These are phyloP conservation scores for Chondrus crispus DNA, from an alignment of 23 red algal species.

Conservation along the genomic window DNA sequence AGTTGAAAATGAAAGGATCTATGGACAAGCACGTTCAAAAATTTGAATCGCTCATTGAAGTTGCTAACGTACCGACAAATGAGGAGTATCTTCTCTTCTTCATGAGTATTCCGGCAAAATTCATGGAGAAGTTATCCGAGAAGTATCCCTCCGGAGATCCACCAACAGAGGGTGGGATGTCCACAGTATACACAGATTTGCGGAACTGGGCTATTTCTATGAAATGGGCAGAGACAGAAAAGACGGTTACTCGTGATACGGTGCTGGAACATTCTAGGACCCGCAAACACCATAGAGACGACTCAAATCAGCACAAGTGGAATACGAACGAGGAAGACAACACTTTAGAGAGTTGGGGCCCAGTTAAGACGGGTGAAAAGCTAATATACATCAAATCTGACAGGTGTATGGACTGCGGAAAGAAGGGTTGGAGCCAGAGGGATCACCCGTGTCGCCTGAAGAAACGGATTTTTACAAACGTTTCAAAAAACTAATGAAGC, in stretches of 20 bases:
- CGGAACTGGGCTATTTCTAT: too few relatives aligned
- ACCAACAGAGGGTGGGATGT: too few relatives aligned
- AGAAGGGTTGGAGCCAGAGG: constrained; percentile 7
- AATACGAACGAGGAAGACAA: neutral
- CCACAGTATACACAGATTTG: too few relatives aligned
- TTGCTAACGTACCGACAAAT: neutral
- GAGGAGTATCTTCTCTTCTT: neutral
- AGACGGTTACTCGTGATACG: too few relatives aligned
- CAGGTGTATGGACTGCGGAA: constrained; percentile 24
- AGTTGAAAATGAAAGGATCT: constrained; percentile 15
- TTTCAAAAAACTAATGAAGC: constrained; percentile 31
- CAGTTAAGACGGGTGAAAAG: neutral
- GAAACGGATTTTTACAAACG: neutral
- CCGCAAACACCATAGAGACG: neutral
- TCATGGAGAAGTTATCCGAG: neutral
- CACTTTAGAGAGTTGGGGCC: neutral
- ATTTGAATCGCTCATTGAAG: neutral
- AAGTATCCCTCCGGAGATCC: neutral
- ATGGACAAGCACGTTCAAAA: constrained; percentile 13
- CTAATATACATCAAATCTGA: constrained; percentile 14
- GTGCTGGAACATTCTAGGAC: neutral
- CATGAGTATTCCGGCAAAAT: neutral
- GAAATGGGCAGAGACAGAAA: too few relatives aligned
- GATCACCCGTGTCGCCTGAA: neutral
- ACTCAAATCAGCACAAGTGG: neutral